phyloP scores from a whole-genome alignment of 1,284 basidiomycete species.

The Melampsora occidentalis region DNA sequence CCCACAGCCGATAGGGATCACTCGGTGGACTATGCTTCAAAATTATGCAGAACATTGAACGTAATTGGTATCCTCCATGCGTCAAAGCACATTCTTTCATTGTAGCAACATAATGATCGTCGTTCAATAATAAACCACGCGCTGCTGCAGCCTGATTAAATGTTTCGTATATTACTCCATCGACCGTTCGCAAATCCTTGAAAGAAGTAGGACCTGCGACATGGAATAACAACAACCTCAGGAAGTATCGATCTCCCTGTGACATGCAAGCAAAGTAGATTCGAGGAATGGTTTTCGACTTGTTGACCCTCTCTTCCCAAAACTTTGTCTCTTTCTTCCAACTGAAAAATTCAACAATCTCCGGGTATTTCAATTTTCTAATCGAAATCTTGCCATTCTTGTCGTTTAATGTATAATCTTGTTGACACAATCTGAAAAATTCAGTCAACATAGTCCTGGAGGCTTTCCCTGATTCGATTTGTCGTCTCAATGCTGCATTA shows the following conservation, averaged over 20 bases:
- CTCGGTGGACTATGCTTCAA: neutral
- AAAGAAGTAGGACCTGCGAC: neutral
- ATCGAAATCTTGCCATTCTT: too few species aligned
- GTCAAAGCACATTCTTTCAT: neutral
- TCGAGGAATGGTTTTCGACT: too few species aligned
- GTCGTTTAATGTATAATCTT: too few species aligned
- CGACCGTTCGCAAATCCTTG: neutral
- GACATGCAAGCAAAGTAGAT: neutral
- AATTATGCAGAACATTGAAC: constrained; percentile 10
- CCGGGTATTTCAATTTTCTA: too few species aligned
- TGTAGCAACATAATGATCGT: neutral
- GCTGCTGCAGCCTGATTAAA: neutral
- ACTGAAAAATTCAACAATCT: too few species aligned
- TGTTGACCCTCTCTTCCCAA: too few species aligned
- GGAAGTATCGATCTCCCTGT: neutral
- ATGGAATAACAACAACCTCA: neutral
- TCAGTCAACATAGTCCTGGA: too few species aligned
- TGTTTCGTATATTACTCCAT: neutral
- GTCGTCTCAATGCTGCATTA: too few species aligned
- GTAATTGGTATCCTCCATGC: neutral
- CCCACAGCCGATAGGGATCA: neutral
- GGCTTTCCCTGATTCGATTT: too few species aligned
- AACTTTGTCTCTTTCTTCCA: too few species aligned
- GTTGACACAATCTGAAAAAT: too few species aligned
- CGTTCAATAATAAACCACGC: neutral